Conservation (phyloP, 164 flowering plant species). For the Santalum album region DNA sequence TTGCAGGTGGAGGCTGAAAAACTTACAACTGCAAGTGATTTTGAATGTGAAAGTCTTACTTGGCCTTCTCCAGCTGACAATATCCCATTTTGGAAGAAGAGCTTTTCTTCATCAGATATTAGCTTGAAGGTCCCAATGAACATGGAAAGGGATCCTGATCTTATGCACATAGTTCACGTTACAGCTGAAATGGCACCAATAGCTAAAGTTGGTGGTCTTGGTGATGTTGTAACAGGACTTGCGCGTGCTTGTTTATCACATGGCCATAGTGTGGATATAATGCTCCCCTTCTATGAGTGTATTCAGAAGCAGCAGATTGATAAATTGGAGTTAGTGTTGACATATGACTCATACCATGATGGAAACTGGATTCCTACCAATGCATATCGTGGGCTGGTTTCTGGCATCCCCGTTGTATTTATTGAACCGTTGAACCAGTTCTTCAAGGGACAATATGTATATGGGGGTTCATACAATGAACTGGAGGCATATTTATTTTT, state of each 20-base stretch:
- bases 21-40: slow-evolving; percentile 7
- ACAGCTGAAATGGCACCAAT: slow-evolving; percentile 76
- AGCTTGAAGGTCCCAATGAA: slow-evolving; percentile 14
- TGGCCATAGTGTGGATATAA: slow-evolving; percentile 55
- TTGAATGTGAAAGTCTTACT: slow-evolving; percentile 9
- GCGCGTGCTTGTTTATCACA: slow-evolving; percentile 52
- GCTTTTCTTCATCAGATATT: slow-evolving; percentile 26
- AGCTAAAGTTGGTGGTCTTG: slow-evolving; percentile 71
- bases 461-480: slow-evolving; percentile 66
- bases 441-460: slow-evolving; percentile 48
- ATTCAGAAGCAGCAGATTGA: slow-evolving; percentile 38
- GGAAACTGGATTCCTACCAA: slow-evolving; percentile 45
- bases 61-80: slow-evolving; percentile 72
- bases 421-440: slow-evolving; percentile 51
- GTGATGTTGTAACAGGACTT: slow-evolving; percentile 78
- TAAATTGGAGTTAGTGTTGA: slow-evolving; percentile 24
- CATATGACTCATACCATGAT: slow-evolving; percentile 47
- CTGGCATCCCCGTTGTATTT: slow-evolving; percentile 44
- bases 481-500: slow-evolving; percentile 62
- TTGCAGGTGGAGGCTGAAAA: slow-evolving; percentile 20
- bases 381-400: slow-evolving; percentile 46
- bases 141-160: slow-evolving; percentile 36
- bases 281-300: slow-evolving; percentile 68
- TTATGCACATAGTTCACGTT: slow-evolving; percentile 47
- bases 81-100: slow-evolving; percentile 49